phyloP scores from a whole-genome alignment of 1,284 basidiomycete genomes.

The Agaricales sp. region DNA sequence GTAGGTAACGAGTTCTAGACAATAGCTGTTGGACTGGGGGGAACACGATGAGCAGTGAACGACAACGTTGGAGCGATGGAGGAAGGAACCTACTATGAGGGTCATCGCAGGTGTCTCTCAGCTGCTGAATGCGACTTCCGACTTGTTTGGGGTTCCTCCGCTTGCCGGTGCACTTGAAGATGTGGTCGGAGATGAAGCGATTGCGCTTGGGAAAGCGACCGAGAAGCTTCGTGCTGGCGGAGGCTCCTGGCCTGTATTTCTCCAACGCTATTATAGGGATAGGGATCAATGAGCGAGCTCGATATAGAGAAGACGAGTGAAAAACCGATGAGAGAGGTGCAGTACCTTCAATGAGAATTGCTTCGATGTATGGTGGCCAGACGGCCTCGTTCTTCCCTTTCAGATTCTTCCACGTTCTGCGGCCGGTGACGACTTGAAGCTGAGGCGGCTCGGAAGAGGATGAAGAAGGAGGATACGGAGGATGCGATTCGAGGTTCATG shows the following conservation, averaged over 20 bases:
- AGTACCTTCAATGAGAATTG: slow-evolving; percentile 43
- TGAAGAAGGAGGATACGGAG: too few species aligned
- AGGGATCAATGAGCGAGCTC: too few species aligned
- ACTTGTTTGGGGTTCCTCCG: slow-evolving; percentile 47
- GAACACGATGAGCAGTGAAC: neutral
- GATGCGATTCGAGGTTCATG: too few species aligned
- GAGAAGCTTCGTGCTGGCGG: slow-evolving; percentile 30
- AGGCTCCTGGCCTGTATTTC: slow-evolving; percentile 34
- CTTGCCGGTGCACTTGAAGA: slow-evolving; percentile 35
- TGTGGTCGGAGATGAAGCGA: slow-evolving; percentile 42
- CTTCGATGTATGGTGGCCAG: slow-evolving; percentile 44
- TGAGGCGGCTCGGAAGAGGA: too few species aligned
- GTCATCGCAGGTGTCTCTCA: slow-evolving; percentile 42
- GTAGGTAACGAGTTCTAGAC: neutral
- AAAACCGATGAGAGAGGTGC: slow-evolving; percentile 4
- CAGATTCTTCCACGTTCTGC: slow-evolving; percentile 46
- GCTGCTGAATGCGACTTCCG: slow-evolving; percentile 47
- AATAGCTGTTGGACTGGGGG: neutral
- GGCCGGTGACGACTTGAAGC: slow-evolving; percentile 38
- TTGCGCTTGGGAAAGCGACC: slow-evolving; percentile 47
- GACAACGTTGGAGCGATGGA: slow-evolving; percentile 3
- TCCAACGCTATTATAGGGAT: slow-evolving; percentile 27
- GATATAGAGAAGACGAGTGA: slow-evolving; percentile 4
- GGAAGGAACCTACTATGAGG: slow-evolving; percentile 29
- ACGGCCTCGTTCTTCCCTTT: slow-evolving; percentile 41